Evolutionary conservation across 2,329 filamentous ascomycete species (phyloP), one percentile per base, ranked within the genome.

Genomic region (Sporothrix pallida): DNA sequence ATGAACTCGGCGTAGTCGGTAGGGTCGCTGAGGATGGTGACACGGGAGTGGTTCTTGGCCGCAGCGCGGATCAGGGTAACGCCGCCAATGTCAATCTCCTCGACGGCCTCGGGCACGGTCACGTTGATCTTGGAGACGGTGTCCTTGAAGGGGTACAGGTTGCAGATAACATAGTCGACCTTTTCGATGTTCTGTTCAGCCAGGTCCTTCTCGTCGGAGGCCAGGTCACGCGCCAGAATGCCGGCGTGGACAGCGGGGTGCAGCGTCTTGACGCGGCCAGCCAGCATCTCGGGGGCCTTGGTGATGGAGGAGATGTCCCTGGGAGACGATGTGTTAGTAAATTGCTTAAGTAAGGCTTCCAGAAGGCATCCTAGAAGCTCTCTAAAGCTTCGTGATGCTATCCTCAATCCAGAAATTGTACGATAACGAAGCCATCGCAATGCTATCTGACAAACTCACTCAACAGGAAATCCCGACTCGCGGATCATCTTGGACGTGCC

Each of bases 91-190:
- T 99, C 96, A 80, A 99, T 97, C 86, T 99, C 96, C 85, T 99
- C 96, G 54, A 99, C 95, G 70, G 96, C 96, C 85, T 99, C 95
- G 70, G 93, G 90, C 76, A 99, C 93, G 75, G 95, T 98, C 80
- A 99, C 96, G 80, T 97, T 97, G 86, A 97, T 91, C 88, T 98
- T 97, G 79, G 94, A 92, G 78, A 99, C 91, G 46, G 96, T 99
- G 82, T 98, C 95, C 87, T 98, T 98, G 90, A 99, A 99, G 13
- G 96, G 96, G 84, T 99, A 98, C 73, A 99, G 89, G 86, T 99
- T 99, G 91, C 96, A 98, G 81, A 99, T 92, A 79, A 97, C 94
- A 79, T 92, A 97, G 88, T 97, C 94, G 75, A 97, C 94, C 86
- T 97, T 97, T 86, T 93, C 89, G 82, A 97, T 97, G 84, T 94